phyloP scores from a whole-genome alignment of 2,329 filamentous ascomycete species.

The Shiraia sp. region DNA sequence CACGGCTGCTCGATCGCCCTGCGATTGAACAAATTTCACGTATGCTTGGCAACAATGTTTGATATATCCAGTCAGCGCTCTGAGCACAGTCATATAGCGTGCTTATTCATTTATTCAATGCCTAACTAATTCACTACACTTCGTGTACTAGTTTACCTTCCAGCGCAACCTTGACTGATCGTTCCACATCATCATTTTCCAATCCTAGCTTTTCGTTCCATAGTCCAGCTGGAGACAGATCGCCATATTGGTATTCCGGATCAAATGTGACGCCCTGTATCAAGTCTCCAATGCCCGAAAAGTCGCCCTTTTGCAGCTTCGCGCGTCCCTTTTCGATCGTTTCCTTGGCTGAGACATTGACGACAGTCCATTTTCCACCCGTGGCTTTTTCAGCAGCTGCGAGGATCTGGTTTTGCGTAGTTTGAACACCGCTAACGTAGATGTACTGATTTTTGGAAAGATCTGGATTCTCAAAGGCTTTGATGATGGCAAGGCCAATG shows the following conservation, averaged over 20 bases:
- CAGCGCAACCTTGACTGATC: conserved; percentile 37
- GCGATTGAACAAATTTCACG: too few relatives aligned
- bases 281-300: conserved; percentile 22
- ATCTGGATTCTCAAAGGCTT: conserved; percentile 54
- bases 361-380: conserved; percentile 56
- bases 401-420: conserved; percentile 63
- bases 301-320: conserved; percentile 45
- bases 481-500: conserved; percentile 57
- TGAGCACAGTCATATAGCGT: too few relatives aligned
- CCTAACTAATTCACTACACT: too few relatives aligned
- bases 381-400: conserved; percentile 57
- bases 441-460: conserved; percentile 63
- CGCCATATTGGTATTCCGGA: conserved; percentile 20
- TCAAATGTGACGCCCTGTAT: conserved; percentile 23
- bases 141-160: conserved; percentile 18
- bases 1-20: too few relatives aligned
- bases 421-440: conserved; percentile 60
- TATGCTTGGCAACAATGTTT: too few relatives aligned
- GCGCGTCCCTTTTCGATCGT: conserved; percentile 34
- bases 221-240: conserved; percentile 25
- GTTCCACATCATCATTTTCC: conserved; percentile 46
- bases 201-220: conserved; percentile 51
- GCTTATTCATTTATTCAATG: too few relatives aligned
- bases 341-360: conserved; percentile 39
- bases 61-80: too few relatives aligned